A percentile compares a stretch with the other conserved stretches of the same genome.
Conservation (phyloP, 257 asterid genomes). For the Agastache rugosa region DNA sequence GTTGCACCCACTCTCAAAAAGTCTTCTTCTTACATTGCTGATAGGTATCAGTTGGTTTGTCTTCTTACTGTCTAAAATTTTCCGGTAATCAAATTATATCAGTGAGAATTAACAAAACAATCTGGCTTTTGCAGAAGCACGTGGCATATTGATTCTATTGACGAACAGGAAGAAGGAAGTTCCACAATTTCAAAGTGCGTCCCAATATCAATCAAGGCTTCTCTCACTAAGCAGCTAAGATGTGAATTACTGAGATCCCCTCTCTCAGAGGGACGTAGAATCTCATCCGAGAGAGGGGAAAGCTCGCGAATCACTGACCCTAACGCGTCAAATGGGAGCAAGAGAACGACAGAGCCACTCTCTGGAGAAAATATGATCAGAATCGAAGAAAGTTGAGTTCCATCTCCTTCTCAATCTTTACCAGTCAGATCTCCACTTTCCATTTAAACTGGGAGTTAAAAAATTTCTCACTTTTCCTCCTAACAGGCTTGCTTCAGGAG, state of each 20-base stretch:
- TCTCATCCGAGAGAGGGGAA: conserved; percentile 67
- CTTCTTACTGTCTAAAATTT: neutral
- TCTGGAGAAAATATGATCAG: conserved; percentile 53
- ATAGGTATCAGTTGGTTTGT: conserved; percentile 54
- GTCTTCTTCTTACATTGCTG: conserved; percentile 78
- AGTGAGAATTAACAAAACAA: neutral
- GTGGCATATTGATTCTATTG: conserved; percentile 52
- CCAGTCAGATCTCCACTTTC: conserved; percentile 16
- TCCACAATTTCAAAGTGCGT: conserved; percentile 68
- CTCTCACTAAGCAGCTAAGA: conserved; percentile 73
- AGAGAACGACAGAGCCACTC: conserved; percentile 61
- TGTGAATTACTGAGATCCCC: conserved; percentile 89
- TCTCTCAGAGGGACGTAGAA: conserved; percentile 72
- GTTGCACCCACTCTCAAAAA: conserved; percentile 62
- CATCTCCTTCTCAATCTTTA: conserved; percentile 28
- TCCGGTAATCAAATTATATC: neutral
- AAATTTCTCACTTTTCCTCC: conserved; percentile 2
- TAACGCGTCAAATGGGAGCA: conserved; percentile 60
- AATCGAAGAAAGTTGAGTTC: conserved; percentile 90
- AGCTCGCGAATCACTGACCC: conserved; percentile 61
- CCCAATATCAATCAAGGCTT: conserved; percentile 72
- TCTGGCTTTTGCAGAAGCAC: conserved; percentile 54
- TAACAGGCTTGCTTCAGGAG: conserved; percentile 98
- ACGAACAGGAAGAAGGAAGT: conserved; percentile 55
- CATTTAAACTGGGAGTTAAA: conserved; percentile 43